Conservation (phyloP, 306 rosid species). For the Morella rubra region DNA sequence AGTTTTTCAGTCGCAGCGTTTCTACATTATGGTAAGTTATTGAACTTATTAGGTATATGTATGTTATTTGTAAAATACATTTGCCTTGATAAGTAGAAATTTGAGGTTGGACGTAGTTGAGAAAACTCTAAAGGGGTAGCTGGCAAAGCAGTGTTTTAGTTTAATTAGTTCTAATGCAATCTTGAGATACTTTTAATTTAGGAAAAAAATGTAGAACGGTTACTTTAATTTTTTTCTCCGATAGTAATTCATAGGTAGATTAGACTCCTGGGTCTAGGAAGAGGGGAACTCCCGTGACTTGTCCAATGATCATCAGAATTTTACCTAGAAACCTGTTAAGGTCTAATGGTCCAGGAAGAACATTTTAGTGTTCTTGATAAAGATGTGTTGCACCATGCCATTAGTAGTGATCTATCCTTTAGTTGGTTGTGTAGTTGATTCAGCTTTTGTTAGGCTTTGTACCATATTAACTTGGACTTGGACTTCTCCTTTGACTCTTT, state of each 20-base stretch:
- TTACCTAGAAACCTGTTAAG: neutral
- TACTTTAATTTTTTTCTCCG: neutral
- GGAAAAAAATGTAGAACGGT: neutral
- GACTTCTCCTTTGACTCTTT: slow-evolving; percentile 12
- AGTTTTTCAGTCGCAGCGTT: neutral
- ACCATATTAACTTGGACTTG: neutral
- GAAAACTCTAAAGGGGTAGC: neutral
- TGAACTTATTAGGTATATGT: neutral
- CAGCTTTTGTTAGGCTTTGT: neutral
- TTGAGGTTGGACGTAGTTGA: neutral
- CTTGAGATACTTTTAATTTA: neutral
- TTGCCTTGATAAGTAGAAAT: neutral
- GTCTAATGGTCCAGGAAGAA: neutral
- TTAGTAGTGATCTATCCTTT: neutral
- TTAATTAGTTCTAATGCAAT: neutral
- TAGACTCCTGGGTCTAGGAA: too few relatives aligned
- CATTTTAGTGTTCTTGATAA: neutral
- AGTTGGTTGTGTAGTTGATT: neutral
- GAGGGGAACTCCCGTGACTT: neutral
- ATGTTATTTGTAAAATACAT: neutral
- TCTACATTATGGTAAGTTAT: neutral
- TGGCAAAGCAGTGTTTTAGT: neutral
- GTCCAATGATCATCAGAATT: neutral
- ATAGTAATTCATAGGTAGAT: too few relatives aligned
- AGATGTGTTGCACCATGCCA: neutral